Evolutionary conservation across 2,329 filamentous ascomycete species (phyloP), one percentile per base, ranked within the genome.

Genomic region (Trichoderma polysporum): DNA sequence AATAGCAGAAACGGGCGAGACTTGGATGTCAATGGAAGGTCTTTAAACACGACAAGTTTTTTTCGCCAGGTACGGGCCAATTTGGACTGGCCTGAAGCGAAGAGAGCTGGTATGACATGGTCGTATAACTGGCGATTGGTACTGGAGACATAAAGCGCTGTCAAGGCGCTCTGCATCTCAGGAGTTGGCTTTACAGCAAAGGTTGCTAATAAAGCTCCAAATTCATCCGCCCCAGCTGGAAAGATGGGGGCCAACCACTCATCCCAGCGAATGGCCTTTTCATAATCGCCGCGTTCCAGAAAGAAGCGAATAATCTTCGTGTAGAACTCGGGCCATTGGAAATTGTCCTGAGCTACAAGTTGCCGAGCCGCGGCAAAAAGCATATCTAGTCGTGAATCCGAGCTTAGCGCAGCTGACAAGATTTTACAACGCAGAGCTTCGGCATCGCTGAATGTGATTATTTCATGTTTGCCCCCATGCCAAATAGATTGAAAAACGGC

Each of bases 271-370:
- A 84, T 66, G 8, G 78, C 81, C 53, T 77, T 73, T 1, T 76
- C 73, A 59, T 78, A 79, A 50, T 80, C 74, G 31, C 73, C 75
- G 29, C 76, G 77, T 1, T 73, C 74, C 5, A 87, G 75, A 54
- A 82, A 81, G 69, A 77, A 76, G 22, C 79, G 74, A 19, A 88
- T 71, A 13, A 82, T 71, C n/a, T 76, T 82, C n/a, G 75, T 73
- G 69, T 87, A 86, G 2, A 86, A 73, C 13, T 79, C 72, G 1
- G 85, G 85, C 85, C 84, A 87, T 47, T 73, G 74, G 13, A 79
- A 79, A 33, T 73, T 70, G 58, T 81, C 75, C 2, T 76, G 68
- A 2, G 75, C 72, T 33, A 75, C 73, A 65, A 87, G 79, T 74
- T 71, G 56, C 39, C 73, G 67, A 4, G 73, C 76, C 29, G 72